Evolutionary conservation across 2,329 filamentous ascomycete species (phyloP), one percentile per base, ranked within the genome.

Genomic region (Cryphonectria radicalis): DNA sequence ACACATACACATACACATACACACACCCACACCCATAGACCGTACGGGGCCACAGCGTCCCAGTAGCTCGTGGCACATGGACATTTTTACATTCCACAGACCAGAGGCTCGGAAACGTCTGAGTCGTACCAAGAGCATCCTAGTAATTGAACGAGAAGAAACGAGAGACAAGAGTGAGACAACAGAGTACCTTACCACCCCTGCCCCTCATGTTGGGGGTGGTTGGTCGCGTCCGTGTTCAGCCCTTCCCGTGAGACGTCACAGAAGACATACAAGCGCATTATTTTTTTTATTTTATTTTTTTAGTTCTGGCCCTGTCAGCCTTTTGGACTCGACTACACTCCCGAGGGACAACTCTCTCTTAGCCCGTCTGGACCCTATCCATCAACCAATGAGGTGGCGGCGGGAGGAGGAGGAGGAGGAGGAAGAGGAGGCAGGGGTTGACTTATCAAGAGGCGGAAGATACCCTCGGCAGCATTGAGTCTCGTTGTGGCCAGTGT

Each of bases 211-310:
- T 28, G 13, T 32, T 32, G 55, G 28, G 25, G 28, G 28, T 32
- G 55, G 55, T 59, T 32, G 55, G 55, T 19, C 7, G 19, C 13
- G 32, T 62, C 35, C 59, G 59, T 62, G 35, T 62, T 62, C 55
- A 59, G 55, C 55, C 55, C 55, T 59, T 32, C 55, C 55, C 55
- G 55, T 32, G 55, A 59, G 28, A 59, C 28, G 25, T 35, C 25
- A 32, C 13, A 35, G 25, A 22, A 50, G 46, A 50, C 46, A 50
- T 22, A 59, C 55, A 32, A 59, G 14, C 14, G 14, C 55, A 59
- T 32, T 59, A 14, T 59, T 19, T 10, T 19, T 59, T 59, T 59
- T 59, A 14, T 59, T 19, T 32, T 59, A 14, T 59, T 19, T 10
- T 19, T 59, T 59, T 59, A 50, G 55, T 32, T 2, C 1, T 35